These are phyloP conservation scores for Russula ochroleuca DNA, from an alignment of 768 basidiomycete species.

Conservation along the genomic window DNA sequence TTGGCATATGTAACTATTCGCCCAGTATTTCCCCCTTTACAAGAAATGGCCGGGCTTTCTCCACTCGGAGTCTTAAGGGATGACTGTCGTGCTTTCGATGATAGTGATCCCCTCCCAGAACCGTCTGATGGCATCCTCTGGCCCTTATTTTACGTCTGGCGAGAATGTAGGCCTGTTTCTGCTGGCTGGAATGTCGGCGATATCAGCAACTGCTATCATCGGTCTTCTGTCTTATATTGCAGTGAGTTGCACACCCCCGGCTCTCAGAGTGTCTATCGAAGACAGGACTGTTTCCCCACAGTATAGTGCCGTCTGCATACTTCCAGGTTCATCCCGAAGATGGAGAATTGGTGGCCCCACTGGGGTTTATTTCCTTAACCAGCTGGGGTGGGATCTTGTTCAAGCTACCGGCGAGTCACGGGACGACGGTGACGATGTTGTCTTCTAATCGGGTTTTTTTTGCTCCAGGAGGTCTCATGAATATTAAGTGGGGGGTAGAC, in stretches of 20 bases:
- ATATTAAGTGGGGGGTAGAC: slow-evolving; percentile 36
- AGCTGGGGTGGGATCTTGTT: slow-evolving; percentile 32
- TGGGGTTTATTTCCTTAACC: slow-evolving; percentile 31
- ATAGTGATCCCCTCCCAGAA: not conserved
- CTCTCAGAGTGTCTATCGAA: not conserved
- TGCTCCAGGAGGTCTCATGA: slow-evolving; percentile 37
- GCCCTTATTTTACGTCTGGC: slow-evolving; percentile 24
- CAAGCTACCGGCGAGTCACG: slow-evolving; percentile 28
- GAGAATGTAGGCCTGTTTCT: slow-evolving; percentile 31
- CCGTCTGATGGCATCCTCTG: not conserved
- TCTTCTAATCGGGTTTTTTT: not conserved
- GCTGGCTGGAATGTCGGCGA: slow-evolving; percentile 26
- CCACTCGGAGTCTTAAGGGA: not conserved
- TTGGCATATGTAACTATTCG: not conserved
- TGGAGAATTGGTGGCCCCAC: slow-evolving; percentile 28
- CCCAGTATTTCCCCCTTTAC: not conserved
- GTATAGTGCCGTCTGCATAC: slow-evolving; percentile 26
- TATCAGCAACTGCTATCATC: slow-evolving; percentile 28
- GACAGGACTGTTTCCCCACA: slow-evolving; percentile 1
- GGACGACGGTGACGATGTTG: not conserved
- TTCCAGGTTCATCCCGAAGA: slow-evolving; percentile 19
- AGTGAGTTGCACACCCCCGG: slow-evolving; percentile 17
- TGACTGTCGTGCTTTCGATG: not conserved
- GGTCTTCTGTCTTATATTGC: slow-evolving; percentile 29
- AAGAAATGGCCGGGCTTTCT: not conserved